A percentile compares a stretch with the other conserved stretches of the same genome.
Conservation (phyloP, 1,284 basidiomycete genomes). For the Sparassis latifolia region DNA sequence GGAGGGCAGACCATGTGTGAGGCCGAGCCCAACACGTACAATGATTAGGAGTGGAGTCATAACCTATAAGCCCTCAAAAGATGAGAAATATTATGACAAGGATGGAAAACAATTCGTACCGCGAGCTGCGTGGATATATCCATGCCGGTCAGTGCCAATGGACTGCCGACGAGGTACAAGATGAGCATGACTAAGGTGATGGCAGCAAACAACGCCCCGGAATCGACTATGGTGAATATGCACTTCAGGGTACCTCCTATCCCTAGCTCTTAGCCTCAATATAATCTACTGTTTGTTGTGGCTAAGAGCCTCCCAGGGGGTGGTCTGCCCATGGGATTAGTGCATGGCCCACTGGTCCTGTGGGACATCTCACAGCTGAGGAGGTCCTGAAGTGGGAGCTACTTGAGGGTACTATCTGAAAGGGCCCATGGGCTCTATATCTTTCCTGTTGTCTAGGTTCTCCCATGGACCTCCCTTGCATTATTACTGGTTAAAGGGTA, state of each 20-base stretch:
- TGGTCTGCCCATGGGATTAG: too few species aligned
- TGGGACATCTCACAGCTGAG: too few species aligned
- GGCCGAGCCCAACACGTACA: constrained; percentile 6
- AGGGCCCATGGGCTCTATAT: too few species aligned
- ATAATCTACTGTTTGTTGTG: too few species aligned
- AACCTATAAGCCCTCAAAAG: background rate
- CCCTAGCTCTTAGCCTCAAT: background rate
- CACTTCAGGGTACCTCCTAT: background rate
- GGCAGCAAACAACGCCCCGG: background rate
- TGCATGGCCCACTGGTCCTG: too few species aligned
- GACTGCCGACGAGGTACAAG: background rate
- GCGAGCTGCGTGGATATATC: constrained; percentile 6
- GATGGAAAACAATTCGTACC: background rate
- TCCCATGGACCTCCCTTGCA: too few species aligned
- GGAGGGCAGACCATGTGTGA: constrained; percentile 3
- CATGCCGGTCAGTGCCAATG: background rate
- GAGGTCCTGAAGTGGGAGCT: too few species aligned
- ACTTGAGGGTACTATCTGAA: too few species aligned
- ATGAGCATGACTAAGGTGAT: constrained; percentile 2
- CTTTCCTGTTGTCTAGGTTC: too few species aligned
- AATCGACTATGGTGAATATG: constrained; percentile 4
- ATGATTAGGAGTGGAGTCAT: constrained; percentile 4
- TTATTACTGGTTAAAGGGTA: too few species aligned
- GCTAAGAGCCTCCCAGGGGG: too few species aligned
- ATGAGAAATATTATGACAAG: background rate